These are phyloP conservation scores for Malbranchea cinnamomea DNA, from an alignment of 2,329 filamentous ascomycete genomes.

Conservation along the genomic window DNA sequence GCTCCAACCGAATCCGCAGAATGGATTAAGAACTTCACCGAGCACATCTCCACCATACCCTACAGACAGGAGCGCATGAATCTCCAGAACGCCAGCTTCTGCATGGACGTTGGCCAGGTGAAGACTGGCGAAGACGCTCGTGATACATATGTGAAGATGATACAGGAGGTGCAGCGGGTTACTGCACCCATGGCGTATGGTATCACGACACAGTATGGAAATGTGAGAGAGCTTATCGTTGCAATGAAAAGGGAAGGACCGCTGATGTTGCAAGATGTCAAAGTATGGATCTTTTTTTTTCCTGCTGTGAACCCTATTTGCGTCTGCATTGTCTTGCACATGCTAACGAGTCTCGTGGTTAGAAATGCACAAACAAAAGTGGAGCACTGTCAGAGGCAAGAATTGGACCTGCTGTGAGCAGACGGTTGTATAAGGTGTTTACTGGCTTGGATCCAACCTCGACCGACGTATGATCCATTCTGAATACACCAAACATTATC, in stretches of 20 bases:
- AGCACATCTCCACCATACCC: constrained; percentile 62
- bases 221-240: constrained; percentile 41
- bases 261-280: constrained; percentile 45
- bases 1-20: constrained; percentile 49
- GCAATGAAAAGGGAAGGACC: constrained; percentile 47
- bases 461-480: constrained; percentile 29
- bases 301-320: neutral
- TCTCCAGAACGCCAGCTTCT: constrained; percentile 45
- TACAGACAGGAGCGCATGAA: constrained; percentile 42
- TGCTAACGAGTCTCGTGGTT: constrained; percentile 3
- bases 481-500: too few relatives aligned
- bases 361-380: constrained; percentile 35
- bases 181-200: constrained; percentile 60
- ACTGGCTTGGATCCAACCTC: constrained; percentile 31
- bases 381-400: constrained; percentile 30
- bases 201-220: constrained; percentile 46
- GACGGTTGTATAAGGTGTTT: constrained; percentile 34
- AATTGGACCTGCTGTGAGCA: constrained; percentile 34
- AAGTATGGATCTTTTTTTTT: constrained; percentile 16
- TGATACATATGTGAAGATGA: constrained; percentile 60
- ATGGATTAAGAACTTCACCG: constrained; percentile 60
- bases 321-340: constrained; percentile 1
- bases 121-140: constrained; percentile 48
- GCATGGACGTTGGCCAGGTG: constrained; percentile 67
- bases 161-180: constrained; percentile 58